Conservation (phyloP, 2,329 filamentous ascomycete species). For the Paracamarosporium sp. region DNA sequence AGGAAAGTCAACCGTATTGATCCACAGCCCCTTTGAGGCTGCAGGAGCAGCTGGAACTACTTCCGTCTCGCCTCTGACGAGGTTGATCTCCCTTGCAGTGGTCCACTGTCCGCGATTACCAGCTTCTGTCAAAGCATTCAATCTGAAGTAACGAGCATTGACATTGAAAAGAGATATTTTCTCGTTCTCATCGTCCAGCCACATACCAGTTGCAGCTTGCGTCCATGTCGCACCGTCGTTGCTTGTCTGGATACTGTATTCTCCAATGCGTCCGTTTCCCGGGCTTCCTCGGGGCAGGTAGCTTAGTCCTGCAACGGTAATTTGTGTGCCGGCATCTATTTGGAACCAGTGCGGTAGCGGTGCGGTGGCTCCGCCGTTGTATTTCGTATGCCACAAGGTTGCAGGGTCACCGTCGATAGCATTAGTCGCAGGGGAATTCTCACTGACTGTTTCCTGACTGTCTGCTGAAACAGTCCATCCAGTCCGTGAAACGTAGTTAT, state of each 20-base stretch:
- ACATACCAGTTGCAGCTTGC: constrained; percentile 19
- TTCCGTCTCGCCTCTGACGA: constrained; percentile 11
- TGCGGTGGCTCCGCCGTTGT: constrained; percentile 2
- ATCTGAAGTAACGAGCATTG: constrained; percentile 23
- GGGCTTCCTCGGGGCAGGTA: constrained; percentile 17
- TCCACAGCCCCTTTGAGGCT: constrained; percentile 31
- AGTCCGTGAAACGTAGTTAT: constrained; percentile 11
- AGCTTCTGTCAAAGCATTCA: constrained; percentile 24
- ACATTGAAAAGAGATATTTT: constrained; percentile 18
- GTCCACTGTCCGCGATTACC: constrained; percentile 24
- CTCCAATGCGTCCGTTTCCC: constrained; percentile 25
- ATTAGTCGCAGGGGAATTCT: constrained; percentile 3
- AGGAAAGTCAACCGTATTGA: constrained; percentile 35
- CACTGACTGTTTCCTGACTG: constrained; percentile 13
- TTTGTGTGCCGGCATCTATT: constrained; percentile 21
- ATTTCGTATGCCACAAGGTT: constrained; percentile 24
- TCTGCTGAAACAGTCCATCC: constrained; percentile 22
- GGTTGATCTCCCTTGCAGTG: constrained; percentile 26
- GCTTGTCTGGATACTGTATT: constrained; percentile 19
- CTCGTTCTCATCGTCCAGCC: constrained; percentile 20
- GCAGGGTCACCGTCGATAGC: constrained; percentile 18
- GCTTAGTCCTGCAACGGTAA: constrained; percentile 17
- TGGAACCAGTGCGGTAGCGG: constrained; percentile 25
- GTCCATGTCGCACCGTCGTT: constrained; percentile 22
- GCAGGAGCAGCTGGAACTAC: constrained; percentile 19